Conservation (phyloP, 306 rosid genomes). For the Casuarina equisetifolia region DNA sequence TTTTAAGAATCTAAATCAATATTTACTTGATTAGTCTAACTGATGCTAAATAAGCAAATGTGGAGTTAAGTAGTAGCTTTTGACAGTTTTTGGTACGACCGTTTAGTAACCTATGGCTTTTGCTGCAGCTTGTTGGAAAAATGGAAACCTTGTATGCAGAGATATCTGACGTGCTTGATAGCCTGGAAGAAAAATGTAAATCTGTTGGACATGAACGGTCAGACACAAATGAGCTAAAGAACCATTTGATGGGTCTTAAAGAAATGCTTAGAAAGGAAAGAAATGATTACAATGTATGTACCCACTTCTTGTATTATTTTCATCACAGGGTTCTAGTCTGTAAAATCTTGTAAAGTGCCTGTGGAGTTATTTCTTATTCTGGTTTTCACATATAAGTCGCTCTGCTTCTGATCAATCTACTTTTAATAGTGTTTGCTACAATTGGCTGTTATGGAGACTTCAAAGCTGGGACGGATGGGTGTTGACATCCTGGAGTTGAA, state of each 20-base stretch:
- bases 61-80: slow-evolving; percentile 9
- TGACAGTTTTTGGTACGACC: slow-evolving; percentile 6
- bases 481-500: slow-evolving; percentile 75
- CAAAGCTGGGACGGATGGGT: slow-evolving; percentile 42
- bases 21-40: slow-evolving; percentile 21
- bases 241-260: slow-evolving; percentile 64
- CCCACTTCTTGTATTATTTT: slow-evolving; percentile 8
- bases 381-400: slow-evolving; percentile 8
- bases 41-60: slow-evolving; percentile 12
- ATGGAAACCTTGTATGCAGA: slow-evolving; percentile 72
- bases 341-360: slow-evolving; percentile 13
- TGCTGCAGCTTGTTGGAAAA: slow-evolving; percentile 61
- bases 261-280: slow-evolving; percentile 67
- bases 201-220: slow-evolving; percentile 45
- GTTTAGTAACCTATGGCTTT: slow-evolving; percentile 18
- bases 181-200: slow-evolving; percentile 54
- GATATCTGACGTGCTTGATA: slow-evolving; percentile 67
- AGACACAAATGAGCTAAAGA: slow-evolving; percentile 49
- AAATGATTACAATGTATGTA: slow-evolving; percentile 74
- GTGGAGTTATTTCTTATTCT: slow-evolving; percentile 15
- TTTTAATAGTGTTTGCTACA: slow-evolving; percentile 56
- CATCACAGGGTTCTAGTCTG: slow-evolving; percentile 17
- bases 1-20: slow-evolving; percentile 16
- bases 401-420: slow-evolving; percentile 24
- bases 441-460: slow-evolving; percentile 43